Conservation (phyloP, 208 protist genomes). For the Crithidia expoeki region DNA sequence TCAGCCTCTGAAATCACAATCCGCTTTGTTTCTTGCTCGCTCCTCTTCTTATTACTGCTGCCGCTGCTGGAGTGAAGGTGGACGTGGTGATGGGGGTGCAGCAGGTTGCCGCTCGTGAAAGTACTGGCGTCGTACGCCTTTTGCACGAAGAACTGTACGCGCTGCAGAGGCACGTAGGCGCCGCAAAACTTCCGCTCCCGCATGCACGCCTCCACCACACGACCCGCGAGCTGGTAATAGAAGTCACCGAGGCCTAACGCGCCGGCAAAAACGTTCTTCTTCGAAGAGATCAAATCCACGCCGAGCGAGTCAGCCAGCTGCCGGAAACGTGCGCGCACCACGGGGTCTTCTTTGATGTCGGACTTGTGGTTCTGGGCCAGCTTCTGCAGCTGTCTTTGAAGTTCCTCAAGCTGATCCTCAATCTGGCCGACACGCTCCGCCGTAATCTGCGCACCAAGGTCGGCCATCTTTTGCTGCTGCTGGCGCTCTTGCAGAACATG, state of each 20-base stretch:
- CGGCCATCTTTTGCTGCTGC: conserved; percentile 79
- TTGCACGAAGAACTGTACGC: conserved; percentile 65
- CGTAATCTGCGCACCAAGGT: conserved; percentile 85
- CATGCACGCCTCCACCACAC: conserved; percentile 86
- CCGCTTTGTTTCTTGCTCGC: conserved; percentile 16
- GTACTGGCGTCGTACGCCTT: conserved; percentile 54
- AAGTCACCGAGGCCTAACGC: conserved; percentile 83
- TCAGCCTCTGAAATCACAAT: conserved; percentile 68
- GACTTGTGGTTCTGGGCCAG: conserved; percentile 68
- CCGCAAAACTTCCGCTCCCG: conserved; percentile 85
- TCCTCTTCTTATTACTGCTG: conserved; percentile 2
- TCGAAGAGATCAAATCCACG: conserved; percentile 86
- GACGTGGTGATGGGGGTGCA: neutral
- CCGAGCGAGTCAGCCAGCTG: conserved; percentile 89
- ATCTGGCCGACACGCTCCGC: conserved; percentile 81
- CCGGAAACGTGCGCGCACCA: conserved; percentile 84
- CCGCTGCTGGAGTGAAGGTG: conserved; percentile 8
- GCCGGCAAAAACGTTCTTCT: conserved; percentile 86
- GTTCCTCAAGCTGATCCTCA: conserved; percentile 77
- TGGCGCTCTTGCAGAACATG: conserved; percentile 80
- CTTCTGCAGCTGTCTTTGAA: conserved; percentile 64
- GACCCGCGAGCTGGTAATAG: conserved; percentile 84
- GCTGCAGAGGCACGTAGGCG: conserved; percentile 73
- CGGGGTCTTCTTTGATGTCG: conserved; percentile 79
- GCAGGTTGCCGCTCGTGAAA: conserved; percentile 17